Base-by-base conservation (phyloP, 441 rosid species). In the Gossypium lobatum region DNA sequence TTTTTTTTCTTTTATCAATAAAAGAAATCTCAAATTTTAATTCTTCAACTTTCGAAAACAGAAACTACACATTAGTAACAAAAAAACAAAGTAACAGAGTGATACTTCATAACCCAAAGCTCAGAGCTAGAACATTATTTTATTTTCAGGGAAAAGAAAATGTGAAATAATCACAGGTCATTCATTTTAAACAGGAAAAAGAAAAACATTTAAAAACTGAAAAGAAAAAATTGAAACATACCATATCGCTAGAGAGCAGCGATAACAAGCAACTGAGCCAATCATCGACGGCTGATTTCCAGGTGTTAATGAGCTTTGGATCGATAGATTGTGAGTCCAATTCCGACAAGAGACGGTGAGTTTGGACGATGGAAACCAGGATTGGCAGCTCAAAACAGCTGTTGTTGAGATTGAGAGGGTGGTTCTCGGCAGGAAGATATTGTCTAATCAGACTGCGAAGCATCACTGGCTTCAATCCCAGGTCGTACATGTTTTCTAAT, bases 211-310 rank as follows among this genome's bases (percentile, higher is more conserved):
- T 13, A 37, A 4, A 71, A 1, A 26, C 9, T 28, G 2, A 17
- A 17, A 20, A 14, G 63, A 68, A n/a, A 48, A 17, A 21, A 3
- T 37, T 31, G 69, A 68, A 5, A 21, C 17, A 52, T 84, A 91
- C 97, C 90, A 83, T 81, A 60, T 85, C 70, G 42, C 87, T 77
- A 67, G 92, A 81, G 61, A 86, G 64, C 21, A 95, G 82, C 7
- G 73, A 50, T 13, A 82, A 0, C 68, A 92, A 74, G 54, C 88
- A 82, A 17, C 80, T 74, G 62, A 83, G 76, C 96, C 97, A 95
- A 9, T 86, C 95, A 76, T 90, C 89, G 20, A 93, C 85, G 26
- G 93, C 90, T 14, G 88, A 86, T 68, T 78, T 87, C 85, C 91
- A 91, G 58, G 77, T 80, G 46, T 80, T 71, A 1, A 72, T 67